A percentile compares a stretch with the other conserved stretches of the same genome.
phyloP scores from a whole-genome alignment of 2,329 filamentous ascomycete species.

The Colletotrichum sp. region DNA sequence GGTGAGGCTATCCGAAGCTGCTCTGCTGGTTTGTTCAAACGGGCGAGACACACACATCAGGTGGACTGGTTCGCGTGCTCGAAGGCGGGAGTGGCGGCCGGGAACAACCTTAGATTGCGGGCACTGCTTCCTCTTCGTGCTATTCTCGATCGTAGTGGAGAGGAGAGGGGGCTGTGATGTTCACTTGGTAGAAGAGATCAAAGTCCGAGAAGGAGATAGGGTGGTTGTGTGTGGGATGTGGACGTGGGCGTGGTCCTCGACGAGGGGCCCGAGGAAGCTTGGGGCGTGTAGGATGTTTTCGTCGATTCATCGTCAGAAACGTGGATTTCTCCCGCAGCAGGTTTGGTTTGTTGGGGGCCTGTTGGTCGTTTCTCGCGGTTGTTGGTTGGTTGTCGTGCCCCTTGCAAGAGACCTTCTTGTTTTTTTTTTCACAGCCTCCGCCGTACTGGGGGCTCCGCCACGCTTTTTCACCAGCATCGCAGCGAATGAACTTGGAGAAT shows the following conservation, averaged over 20 bases:
- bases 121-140: not conserved
- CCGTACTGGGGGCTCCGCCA: not conserved
- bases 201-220: not conserved
- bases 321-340: not conserved
- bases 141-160: not conserved
- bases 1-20: not conserved
- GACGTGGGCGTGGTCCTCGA: not conserved
- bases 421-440: conserved; percentile 13
- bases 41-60: not conserved
- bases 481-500: not conserved
- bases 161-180: not conserved
- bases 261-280: not conserved
- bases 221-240: not conserved
- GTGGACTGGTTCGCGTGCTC: not conserved
- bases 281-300: not conserved
- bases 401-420: not conserved
- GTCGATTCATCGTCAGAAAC: not conserved
- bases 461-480: not conserved
- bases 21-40: not conserved
- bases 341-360: not conserved
- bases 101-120: conserved; percentile 8
- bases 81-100: conserved; percentile 10
- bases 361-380: not conserved
- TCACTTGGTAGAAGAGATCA: not conserved
- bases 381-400: not conserved